Evolutionary conservation across 768 basidiomycete genomes (phyloP).

Genomic region (Suillus placidus): DNA sequence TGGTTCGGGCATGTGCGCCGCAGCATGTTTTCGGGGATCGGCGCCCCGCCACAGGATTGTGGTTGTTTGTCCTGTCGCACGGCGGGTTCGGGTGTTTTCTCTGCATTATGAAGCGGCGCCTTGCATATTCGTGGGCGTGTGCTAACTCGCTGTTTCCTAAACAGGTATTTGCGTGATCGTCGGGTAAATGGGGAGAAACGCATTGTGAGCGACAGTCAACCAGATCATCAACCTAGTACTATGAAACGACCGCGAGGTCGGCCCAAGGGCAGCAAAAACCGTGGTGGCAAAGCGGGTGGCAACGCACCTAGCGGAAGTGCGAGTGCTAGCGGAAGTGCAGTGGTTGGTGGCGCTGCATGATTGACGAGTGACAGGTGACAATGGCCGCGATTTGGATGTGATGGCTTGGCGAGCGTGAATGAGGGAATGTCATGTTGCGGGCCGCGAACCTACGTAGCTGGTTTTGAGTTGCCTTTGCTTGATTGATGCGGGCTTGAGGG

Average conservation of each 20-base stretch:
- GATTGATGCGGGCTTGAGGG: not conserved
- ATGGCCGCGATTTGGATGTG: not conserved
- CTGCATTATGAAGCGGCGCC: not conserved
- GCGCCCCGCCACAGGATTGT: not conserved
- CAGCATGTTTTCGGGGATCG: not conserved
- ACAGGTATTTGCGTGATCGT: slow-evolving; percentile 65
- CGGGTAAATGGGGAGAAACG: slow-evolving; percentile 53
- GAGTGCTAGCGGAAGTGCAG: slow-evolving; percentile 19
- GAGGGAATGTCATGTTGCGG: not conserved
- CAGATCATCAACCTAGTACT: slow-evolving; percentile 32
- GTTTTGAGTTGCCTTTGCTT: not conserved
- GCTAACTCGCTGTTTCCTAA: slow-evolving; percentile 12
- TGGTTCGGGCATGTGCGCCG: not conserved
- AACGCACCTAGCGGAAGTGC: slow-evolving; percentile 4
- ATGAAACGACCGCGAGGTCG: slow-evolving; percentile 64
- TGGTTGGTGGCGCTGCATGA: slow-evolving; percentile 12
- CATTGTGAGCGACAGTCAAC: slow-evolving; percentile 24
- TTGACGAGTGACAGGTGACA: slow-evolving; percentile 1
- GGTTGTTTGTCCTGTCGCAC: not conserved
- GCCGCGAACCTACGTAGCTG: not conserved
- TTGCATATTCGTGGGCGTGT: slow-evolving; percentile 13
- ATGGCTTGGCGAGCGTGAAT: not conserved
- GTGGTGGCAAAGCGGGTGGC: slow-evolving; percentile 20
- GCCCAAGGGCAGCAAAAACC: slow-evolving; percentile 73
- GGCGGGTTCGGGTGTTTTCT: not conserved